Conservation (phyloP, 1,284 basidiomycete genomes). For the Papiliotrema laurentii region DNA sequence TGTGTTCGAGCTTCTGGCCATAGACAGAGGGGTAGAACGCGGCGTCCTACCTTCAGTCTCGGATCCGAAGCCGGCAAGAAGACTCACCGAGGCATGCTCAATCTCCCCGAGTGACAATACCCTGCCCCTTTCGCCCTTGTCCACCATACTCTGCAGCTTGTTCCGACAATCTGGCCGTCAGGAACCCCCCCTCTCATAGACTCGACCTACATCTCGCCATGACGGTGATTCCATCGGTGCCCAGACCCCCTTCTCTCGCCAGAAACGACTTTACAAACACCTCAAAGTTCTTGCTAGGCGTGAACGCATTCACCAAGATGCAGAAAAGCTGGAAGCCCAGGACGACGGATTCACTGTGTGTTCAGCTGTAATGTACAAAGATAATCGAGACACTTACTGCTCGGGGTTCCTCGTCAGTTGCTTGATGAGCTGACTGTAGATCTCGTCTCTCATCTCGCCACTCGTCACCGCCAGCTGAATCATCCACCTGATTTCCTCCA, state of each 20-base stretch:
- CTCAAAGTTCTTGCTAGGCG: constrained; percentile 85
- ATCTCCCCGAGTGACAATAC: constrained; percentile 74
- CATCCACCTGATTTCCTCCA: constrained; percentile 83
- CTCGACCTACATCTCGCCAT: constrained; percentile 66
- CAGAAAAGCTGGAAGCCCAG: constrained; percentile 88
- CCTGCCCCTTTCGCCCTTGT: constrained; percentile 77
- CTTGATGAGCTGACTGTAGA: constrained; percentile 87
- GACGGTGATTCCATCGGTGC: constrained; percentile 69
- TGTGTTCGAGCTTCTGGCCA: constrained; percentile 76
- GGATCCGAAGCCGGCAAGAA: not conserved
- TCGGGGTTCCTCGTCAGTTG: constrained; percentile 77
- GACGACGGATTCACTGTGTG: constrained; percentile 69
- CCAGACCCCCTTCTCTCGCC: constrained; percentile 56
- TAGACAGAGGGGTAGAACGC: constrained; percentile 92
- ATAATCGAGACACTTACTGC: constrained; percentile 53
- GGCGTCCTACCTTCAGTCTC: constrained; percentile 58
- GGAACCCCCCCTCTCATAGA: not conserved
- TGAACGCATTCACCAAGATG: constrained; percentile 78
- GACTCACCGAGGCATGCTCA: constrained; percentile 72
- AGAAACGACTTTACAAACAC: constrained; percentile 73
- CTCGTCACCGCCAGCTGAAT: constrained; percentile 69
- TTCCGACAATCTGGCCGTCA: constrained; percentile 59
- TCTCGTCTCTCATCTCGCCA: constrained; percentile 81
- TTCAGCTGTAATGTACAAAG: not conserved
- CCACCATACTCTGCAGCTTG: constrained; percentile 64